Evolutionary conservation across 495 filamentous ascomycete genomes (phyloP).

Genomic region (Neurospora sp.): DNA sequence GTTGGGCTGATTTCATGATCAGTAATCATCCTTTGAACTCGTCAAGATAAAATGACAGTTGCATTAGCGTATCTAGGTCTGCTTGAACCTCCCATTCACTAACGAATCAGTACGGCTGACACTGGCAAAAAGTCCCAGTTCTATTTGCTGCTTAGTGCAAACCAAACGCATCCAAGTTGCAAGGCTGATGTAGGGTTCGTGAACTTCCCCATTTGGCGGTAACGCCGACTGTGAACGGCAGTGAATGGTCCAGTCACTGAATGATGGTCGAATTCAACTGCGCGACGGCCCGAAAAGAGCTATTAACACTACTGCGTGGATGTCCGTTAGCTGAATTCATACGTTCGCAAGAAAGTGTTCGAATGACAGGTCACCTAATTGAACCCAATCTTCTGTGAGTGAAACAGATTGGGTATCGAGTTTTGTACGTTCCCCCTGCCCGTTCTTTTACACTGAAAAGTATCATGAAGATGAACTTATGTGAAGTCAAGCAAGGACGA

Average conservation of each 20-base stretch:
- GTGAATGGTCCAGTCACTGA: neutral
- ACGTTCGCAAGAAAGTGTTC: neutral
- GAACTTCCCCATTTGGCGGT: neutral
- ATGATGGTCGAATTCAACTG: neutral
- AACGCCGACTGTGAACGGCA: neutral
- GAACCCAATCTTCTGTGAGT: neutral
- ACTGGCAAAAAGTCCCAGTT: neutral
- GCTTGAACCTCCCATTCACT: neutral
- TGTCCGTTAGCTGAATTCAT: neutral
- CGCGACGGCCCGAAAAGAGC: neutral
- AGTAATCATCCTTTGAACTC: neutral
- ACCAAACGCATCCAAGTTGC: neutral
- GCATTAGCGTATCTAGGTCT: neutral
- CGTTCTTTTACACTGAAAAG: neutral
- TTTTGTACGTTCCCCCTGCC: neutral
- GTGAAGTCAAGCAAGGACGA: neutral
- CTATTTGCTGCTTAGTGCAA: neutral
- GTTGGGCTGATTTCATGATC: neutral
- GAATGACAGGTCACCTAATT: neutral
- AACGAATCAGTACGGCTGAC: neutral
- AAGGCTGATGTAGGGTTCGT: neutral
- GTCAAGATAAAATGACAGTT: neutral
- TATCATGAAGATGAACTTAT: neutral
- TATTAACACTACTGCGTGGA: neutral
- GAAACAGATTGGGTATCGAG: neutral